These are phyloP conservation scores for Yamadazyma dushanensis DNA, from an alignment of 1,139 yeast genomes.

Conservation along the genomic window DNA sequence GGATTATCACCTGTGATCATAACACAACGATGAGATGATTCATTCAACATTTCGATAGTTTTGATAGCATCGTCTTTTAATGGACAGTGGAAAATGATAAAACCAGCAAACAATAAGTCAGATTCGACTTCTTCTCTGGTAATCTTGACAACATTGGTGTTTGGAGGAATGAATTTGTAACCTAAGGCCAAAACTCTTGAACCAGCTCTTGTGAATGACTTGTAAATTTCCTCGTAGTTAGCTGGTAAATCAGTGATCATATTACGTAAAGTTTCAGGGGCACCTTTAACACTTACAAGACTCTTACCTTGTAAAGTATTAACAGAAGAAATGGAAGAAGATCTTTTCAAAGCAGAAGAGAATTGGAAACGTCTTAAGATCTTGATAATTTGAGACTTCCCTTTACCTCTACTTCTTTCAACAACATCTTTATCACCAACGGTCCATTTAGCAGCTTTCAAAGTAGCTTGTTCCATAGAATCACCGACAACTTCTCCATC, in stretches of 20 bases:
- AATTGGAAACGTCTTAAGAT: conserved; percentile 95
- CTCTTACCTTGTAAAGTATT: conserved; percentile 51
- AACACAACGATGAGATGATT: conserved; percentile 90
- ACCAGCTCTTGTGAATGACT: conserved; percentile 91
- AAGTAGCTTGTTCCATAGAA: conserved; percentile 97
- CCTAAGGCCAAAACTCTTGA: conserved; percentile 96
- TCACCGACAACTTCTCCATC: conserved; percentile 99
- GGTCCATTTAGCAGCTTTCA: conserved; percentile 84
- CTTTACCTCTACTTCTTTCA: conserved; percentile 38
- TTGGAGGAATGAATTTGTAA: conserved; percentile 66
- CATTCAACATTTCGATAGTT: conserved; percentile 88
- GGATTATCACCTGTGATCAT: conserved; percentile 99
- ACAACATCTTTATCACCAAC: conserved; percentile 75
- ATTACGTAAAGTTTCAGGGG: conserved; percentile 92
- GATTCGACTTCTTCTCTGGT: conserved; percentile 78
- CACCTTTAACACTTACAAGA: conserved; percentile 94
- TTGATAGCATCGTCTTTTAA: conserved; percentile 90
- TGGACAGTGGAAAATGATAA: conserved; percentile 96
- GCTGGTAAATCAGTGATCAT: conserved; percentile 76
- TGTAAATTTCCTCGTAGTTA: conserved; percentile 81
- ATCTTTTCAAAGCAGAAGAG: conserved; percentile 92
- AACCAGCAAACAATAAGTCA: conserved; percentile 80
- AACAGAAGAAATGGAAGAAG: conserved; percentile 80
- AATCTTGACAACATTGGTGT: conserved; percentile 50
- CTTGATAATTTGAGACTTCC: conserved; percentile 55